Evolutionary conservation across 345 rosid species (phyloP), one percentile per base, ranked within the genome.

Genomic region (Salix brachista): DNA sequence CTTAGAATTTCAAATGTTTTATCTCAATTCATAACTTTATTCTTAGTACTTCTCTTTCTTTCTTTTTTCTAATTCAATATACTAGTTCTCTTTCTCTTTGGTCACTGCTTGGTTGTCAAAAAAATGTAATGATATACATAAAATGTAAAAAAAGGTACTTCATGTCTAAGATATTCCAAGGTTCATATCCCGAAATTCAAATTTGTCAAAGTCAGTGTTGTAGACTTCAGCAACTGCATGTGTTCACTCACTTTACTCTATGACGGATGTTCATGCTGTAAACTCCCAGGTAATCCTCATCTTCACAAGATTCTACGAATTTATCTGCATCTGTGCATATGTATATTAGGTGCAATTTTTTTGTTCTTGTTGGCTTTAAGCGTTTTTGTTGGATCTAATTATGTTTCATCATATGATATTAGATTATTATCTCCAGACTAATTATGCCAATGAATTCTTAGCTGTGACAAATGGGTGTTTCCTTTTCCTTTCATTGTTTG

Each of bases 171-270:
- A 90, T 81, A 88, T 90, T 66, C 79, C 90, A 69, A 82, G 84
- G 30, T 85, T 84, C 83, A 26, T 91, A 74, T 89, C 94, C 42
- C 79, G 64, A 84, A 87, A 90, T 78, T 73, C 83, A 48, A 93
- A 90, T 81, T 81, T 93, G 82, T 91, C 94, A 30, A 85, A 69
- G 67, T 90, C 94, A 4, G 84, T 89, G 70, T 79, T 90, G 65
- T 95, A 97, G 97, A 89, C 97, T 69, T 92, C 88, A 44, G 88
- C 96, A 8, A 91, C 97, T 77, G 93, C 97, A 46, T 96, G 87
- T 50, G 92, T 95, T 74, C 89, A 91, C 78, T 89, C 97, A 4
- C 87, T 95, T 54, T 90, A 95, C 84, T 91, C 97, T 72, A 94
- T 97, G 71, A 97, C 97, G 19, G 99, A 93, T 89, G 93, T 87